Conservation (phyloP, 1,139 yeast genomes). For the Diutina sp. region DNA sequence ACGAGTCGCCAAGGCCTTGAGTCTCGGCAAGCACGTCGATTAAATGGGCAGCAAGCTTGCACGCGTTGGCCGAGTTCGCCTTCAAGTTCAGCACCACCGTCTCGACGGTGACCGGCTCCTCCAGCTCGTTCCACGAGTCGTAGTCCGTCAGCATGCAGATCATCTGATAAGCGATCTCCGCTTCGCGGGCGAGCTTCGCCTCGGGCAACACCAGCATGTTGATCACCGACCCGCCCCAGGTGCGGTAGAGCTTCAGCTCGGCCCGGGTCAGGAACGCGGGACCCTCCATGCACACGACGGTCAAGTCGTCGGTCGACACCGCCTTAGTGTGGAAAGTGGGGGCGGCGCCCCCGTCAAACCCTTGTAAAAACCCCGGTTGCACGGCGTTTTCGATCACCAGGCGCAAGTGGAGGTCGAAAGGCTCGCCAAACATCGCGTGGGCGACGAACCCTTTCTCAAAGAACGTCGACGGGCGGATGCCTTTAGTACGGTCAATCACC, state of each 20-base stretch:
- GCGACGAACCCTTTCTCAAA: slow-evolving; percentile 92
- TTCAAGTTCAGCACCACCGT: slow-evolving; percentile 83
- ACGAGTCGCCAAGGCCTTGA: slow-evolving; percentile 47
- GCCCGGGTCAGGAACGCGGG: slow-evolving; percentile 97
- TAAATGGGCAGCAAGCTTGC: slow-evolving; percentile 56
- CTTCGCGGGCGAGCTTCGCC: slow-evolving; percentile 92
- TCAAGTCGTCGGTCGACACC: slow-evolving; percentile 52
- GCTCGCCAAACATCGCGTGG: slow-evolving; percentile 96
- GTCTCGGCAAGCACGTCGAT: slow-evolving; percentile 49
- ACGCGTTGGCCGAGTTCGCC: slow-evolving; percentile 83
- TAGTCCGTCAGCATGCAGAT: slow-evolving; percentile 98
- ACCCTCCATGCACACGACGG: slow-evolving; percentile 96
- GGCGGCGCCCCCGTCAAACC: slow-evolving; percentile 19
- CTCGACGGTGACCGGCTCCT: slow-evolving; percentile 94
- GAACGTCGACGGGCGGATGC: slow-evolving; percentile 81
- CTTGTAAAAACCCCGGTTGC: slow-evolving; percentile 41
- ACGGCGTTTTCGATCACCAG: slow-evolving; percentile 48
- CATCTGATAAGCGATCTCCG: slow-evolving; percentile 95
- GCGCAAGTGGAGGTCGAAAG: slow-evolving; percentile 70
- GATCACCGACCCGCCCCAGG: slow-evolving; percentile 90
- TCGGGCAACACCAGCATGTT: slow-evolving; percentile 97
- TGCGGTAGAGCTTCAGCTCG: slow-evolving; percentile 79
- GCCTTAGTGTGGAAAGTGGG: slow-evolving; percentile 45
- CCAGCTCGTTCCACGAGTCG: slow-evolving; percentile 95
- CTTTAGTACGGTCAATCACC: slow-evolving; percentile 93